phyloP scores from a whole-genome alignment of 805 yeast genomes.

The Candida maris region DNA sequence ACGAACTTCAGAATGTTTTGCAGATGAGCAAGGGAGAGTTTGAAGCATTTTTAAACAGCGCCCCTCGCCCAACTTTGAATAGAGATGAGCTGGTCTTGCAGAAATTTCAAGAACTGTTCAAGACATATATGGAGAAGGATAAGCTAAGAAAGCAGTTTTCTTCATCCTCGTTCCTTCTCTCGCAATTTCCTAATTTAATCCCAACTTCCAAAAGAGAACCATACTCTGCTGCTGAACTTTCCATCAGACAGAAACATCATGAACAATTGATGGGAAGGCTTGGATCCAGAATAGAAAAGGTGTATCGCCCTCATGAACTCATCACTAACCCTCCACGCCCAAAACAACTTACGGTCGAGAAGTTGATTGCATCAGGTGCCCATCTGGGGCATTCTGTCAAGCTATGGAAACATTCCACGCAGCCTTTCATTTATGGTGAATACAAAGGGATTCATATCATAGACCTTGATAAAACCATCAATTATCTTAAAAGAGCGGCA shows the following conservation, averaged over 20 bases:
- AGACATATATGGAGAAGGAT: constrained; percentile 25
- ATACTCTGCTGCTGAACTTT: constrained; percentile 74
- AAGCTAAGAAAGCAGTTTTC: constrained; percentile 18
- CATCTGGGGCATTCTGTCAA: constrained; percentile 91
- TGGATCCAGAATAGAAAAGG: constrained; percentile 62
- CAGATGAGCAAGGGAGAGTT: constrained; percentile 24
- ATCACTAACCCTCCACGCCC: constrained; percentile 55
- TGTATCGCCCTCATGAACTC: constrained; percentile 69
- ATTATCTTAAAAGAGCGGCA: constrained; percentile 75
- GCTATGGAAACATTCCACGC: constrained; percentile 74
- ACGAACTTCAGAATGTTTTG: constrained; percentile 13
- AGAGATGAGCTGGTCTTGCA: constrained; percentile 27
- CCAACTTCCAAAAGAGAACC: constrained; percentile 60
- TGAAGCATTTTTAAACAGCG: constrained; percentile 21
- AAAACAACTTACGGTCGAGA: constrained; percentile 59
- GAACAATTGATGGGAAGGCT: constrained; percentile 48
- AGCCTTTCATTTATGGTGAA: constrained; percentile 82
- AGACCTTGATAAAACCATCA: constrained; percentile 79
- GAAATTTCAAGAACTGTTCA: constrained; percentile 26
- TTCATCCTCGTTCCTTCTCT: constrained; percentile 24
- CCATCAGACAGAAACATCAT: constrained; percentile 67
- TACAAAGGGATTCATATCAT: constrained; percentile 90
- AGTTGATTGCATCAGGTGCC: constrained; percentile 85
- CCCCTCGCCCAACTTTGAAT: constrained; percentile 27
- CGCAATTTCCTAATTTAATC: constrained; percentile 57